Evolutionary conservation across 495 filamentous ascomycete genomes (phyloP).

Genomic region (Aspergillus ostianus): DNA sequence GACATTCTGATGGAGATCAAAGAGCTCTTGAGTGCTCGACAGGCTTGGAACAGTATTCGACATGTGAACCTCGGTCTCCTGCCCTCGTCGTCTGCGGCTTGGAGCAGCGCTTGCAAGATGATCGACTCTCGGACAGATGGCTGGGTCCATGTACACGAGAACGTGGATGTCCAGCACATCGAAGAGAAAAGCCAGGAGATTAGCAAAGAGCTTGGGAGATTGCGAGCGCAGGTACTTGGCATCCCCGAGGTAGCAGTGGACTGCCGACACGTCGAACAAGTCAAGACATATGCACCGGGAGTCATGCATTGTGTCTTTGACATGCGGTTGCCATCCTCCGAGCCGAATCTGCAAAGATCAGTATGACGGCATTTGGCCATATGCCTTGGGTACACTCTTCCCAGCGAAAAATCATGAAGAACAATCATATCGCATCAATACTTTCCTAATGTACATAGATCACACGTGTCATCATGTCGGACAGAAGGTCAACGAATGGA

Average conservation of each 20-base stretch:
- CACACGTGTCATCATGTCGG: background rate
- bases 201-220: conserved; percentile 17
- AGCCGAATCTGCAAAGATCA: background rate
- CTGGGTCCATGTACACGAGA: conserved; percentile 87
- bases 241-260: conserved; percentile 21
- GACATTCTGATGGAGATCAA: conserved; percentile 39
- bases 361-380: background rate
- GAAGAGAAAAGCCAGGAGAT: conserved; percentile 45
- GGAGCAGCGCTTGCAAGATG: conserved; percentile 63
- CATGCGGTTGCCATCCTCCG: conserved; percentile 48
- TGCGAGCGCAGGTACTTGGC: conserved; percentile 13
- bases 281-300: conserved; percentile 91
- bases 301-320: conserved; percentile 90
- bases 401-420: background rate
- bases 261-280: conserved; percentile 71
- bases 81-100: conserved; percentile 64
- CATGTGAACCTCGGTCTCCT: conserved; percentile 85
- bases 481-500: background rate
- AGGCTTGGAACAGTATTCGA: conserved; percentile 35
- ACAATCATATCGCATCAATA: conserved; percentile 1
- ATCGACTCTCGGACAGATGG: conserved; percentile 51
- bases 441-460: background rate
- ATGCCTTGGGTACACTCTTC: background rate
- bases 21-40: conserved; percentile 20
- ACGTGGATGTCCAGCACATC: conserved; percentile 65